phyloP scores from a whole-genome alignment of 768 basidiomycete genomes.

The Russula earlei region DNA sequence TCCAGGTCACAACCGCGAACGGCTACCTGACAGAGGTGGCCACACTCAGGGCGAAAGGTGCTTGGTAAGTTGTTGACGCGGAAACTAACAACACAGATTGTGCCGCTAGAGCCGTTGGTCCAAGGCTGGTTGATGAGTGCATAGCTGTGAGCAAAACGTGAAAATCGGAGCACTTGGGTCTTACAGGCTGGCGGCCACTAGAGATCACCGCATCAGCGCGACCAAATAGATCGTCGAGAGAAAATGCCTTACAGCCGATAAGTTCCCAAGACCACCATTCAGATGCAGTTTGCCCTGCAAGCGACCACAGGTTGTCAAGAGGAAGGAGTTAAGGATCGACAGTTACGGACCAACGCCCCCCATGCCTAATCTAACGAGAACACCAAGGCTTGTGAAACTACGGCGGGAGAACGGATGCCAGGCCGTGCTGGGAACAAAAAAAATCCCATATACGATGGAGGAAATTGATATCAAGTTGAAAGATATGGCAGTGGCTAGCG shows the following conservation, averaged over 20 bases:
- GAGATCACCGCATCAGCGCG: neutral
- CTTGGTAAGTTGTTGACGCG: conserved; percentile 69
- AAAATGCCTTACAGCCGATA: conserved; percentile 37
- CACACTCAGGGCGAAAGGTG: conserved; percentile 72
- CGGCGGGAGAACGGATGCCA: conserved; percentile 69
- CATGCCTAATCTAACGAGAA: conserved; percentile 66
- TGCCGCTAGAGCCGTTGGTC: conserved; percentile 73
- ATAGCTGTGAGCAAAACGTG: conserved; percentile 21
- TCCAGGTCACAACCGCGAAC: neutral
- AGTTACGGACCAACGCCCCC: conserved; percentile 58
- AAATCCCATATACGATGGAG: conserved; percentile 55
- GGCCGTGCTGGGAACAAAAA: conserved; percentile 57
- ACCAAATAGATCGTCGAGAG: neutral
- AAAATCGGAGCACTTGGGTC: neutral
- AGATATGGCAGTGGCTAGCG: conserved; percentile 78
- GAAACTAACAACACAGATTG: conserved; percentile 81
- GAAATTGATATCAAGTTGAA: conserved; percentile 73
- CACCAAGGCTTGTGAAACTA: conserved; percentile 57
- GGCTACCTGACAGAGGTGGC: conserved; percentile 77
- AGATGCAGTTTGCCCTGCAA: conserved; percentile 60
- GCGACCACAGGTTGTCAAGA: neutral
- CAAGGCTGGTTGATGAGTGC: conserved; percentile 39
- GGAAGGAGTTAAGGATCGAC: neutral
- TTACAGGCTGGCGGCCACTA: conserved; percentile 49
- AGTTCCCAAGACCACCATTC: conserved; percentile 99